Conservation (phyloP, 2,329 filamentous ascomycete species). For the Scleromitrula shiraiana region DNA sequence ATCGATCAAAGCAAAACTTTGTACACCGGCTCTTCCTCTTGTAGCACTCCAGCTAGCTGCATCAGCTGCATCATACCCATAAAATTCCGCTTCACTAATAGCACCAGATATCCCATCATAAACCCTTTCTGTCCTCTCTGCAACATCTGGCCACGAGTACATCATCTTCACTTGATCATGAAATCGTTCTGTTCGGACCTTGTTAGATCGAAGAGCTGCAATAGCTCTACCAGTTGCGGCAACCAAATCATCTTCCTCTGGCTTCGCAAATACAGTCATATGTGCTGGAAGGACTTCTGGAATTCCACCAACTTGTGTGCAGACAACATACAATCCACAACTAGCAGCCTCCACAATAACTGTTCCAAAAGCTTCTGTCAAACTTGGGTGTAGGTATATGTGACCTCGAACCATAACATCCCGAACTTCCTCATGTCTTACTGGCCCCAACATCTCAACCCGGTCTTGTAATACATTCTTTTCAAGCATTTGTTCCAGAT, state of each 20-base stretch:
- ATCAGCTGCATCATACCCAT: slow-evolving; percentile 65
- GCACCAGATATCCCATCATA: slow-evolving; percentile 87
- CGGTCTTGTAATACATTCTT: slow-evolving; percentile 88
- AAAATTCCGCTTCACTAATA: slow-evolving; percentile 81
- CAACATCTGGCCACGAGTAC: slow-evolving; percentile 98
- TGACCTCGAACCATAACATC: slow-evolving; percentile 97
- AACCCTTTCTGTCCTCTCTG: slow-evolving; percentile 84
- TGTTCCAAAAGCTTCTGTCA: slow-evolving; percentile 96
- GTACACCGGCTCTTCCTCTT: slow-evolving; percentile 59
- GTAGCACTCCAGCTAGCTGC: slow-evolving; percentile 59
- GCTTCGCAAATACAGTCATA: slow-evolving; percentile 96
- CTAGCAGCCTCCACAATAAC: slow-evolving; percentile 96
- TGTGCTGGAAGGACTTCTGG: slow-evolving; percentile 91
- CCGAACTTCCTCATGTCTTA: slow-evolving; percentile 92
- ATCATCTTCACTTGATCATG: slow-evolving; percentile 96
- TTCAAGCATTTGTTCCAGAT: slow-evolving; percentile 97
- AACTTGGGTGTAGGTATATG: slow-evolving; percentile 88
- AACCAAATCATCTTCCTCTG: slow-evolving; percentile 92
- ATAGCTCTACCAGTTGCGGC: slow-evolving; percentile 85
- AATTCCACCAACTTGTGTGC: slow-evolving; percentile 92
- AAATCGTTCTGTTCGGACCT: slow-evolving; percentile 84
- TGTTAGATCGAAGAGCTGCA: slow-evolving; percentile 72
- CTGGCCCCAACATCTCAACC: slow-evolving; percentile 83
- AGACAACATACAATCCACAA: slow-evolving; percentile 93
- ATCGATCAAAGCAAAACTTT: slow-evolving; percentile 89